Conservation (phyloP, 495 filamentous ascomycete species). For the Pseudotulostoma volvatum region DNA sequence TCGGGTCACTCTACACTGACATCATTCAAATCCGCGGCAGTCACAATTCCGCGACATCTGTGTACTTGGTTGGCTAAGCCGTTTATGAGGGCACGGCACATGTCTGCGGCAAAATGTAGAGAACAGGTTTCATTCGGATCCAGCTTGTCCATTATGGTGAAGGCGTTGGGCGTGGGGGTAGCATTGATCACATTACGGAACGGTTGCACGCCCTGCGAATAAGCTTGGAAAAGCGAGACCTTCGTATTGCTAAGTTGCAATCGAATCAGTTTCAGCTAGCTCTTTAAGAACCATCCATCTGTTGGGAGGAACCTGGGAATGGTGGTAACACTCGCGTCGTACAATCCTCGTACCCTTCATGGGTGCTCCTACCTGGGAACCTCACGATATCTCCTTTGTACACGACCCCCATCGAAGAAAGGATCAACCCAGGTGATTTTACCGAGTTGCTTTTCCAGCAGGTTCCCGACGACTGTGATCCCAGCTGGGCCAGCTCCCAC, state of each 20-base stretch:
- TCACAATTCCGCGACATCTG: constrained; percentile 25
- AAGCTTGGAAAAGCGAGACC: constrained; percentile 36
- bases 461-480: constrained; percentile 38
- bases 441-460: constrained; percentile 34
- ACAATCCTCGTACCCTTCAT: too few relatives aligned
- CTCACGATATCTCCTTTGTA: constrained; percentile 38
- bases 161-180: constrained; percentile 32
- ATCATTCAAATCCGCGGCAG: constrained; percentile 20
- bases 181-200: constrained; percentile 32
- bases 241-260: constrained; percentile 27
- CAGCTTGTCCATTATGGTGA: constrained; percentile 33
- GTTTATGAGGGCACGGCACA: constrained; percentile 32
- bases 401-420: constrained; percentile 33
- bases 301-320: too few relatives aligned
- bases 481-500: constrained; percentile 42
- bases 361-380: constrained; percentile 33
- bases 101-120: constrained; percentile 36
- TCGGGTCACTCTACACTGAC: constrained; percentile 13
- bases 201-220: constrained; percentile 29
- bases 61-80: constrained; percentile 30
- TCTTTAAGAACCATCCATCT: too few relatives aligned
- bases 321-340: too few relatives aligned
- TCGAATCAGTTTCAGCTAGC: not conserved
- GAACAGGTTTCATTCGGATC: constrained; percentile 38
- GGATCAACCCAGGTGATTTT: constrained; percentile 40